A percentile compares a stretch with the other conserved stretches of the same genome.
phyloP scores from a whole-genome alignment of 495 filamentous ascomycete species.

The Copromyces sp. region DNA sequence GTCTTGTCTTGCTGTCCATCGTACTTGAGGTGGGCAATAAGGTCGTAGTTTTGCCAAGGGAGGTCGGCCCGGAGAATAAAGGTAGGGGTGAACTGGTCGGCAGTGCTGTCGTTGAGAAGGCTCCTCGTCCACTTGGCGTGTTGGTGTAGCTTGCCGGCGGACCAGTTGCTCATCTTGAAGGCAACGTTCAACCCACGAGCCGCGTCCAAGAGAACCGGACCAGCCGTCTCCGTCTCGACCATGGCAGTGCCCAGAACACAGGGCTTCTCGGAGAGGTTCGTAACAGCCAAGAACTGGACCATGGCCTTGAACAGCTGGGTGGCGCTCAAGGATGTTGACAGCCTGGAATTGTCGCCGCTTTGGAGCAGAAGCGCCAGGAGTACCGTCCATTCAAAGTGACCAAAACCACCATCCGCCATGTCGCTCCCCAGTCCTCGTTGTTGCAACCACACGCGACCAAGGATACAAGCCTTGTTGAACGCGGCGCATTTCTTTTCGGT shows the following conservation, averaged over 20 bases:
- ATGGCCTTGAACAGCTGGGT: slow-evolving; percentile 92
- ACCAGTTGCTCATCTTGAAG: slow-evolving; percentile 87
- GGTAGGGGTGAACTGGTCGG: slow-evolving; percentile 70
- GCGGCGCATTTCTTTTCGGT: slow-evolving; percentile 54
- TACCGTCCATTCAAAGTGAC: slow-evolving; percentile 81
- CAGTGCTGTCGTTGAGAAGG: slow-evolving; percentile 61
- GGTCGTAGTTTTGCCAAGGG: slow-evolving; percentile 62
- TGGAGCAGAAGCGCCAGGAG: slow-evolving; percentile 73
- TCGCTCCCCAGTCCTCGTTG: slow-evolving; percentile 70
- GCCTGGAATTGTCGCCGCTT: slow-evolving; percentile 53
- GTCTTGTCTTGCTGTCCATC: slow-evolving; percentile 7
- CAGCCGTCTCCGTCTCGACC: slow-evolving; percentile 21
- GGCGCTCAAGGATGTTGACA: slow-evolving; percentile 73
- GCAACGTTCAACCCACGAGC: slow-evolving; percentile 66
- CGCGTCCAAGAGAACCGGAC: slow-evolving; percentile 55
- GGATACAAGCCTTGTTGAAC: slow-evolving; percentile 72
- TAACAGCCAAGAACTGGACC: slow-evolving; percentile 69
- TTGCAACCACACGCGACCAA: slow-evolving; percentile 79
- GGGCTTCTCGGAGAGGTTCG: slow-evolving; percentile 55
- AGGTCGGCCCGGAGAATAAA: slow-evolving; percentile 69
- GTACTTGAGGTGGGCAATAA: slow-evolving; percentile 29
- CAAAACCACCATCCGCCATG: slow-evolving; percentile 74
- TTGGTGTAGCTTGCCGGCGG: slow-evolving; percentile 56
- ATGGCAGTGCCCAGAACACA: slow-evolving; percentile 38
- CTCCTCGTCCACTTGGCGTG: slow-evolving; percentile 61